phyloP scores from a whole-genome alignment of 441 rosid genomes.

The Manihot esculenta region DNA sequence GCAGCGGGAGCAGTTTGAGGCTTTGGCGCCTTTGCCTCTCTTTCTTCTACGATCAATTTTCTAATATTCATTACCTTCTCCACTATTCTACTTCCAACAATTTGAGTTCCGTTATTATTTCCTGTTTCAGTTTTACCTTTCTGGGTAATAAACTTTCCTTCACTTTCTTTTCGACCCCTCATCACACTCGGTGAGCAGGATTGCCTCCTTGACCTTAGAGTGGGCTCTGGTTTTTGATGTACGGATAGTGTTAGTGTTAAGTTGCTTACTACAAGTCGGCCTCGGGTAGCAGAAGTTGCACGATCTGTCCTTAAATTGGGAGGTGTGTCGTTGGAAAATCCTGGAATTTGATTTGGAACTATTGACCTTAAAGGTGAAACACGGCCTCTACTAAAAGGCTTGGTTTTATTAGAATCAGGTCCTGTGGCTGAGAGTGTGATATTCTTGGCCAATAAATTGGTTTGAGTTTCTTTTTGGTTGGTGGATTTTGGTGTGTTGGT shows the following conservation, averaged over 20 bases:
- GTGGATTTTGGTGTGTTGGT: constrained; percentile 1
- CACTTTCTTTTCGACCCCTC: constrained; percentile 34
- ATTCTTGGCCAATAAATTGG: constrained; percentile 19
- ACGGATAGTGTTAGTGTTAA: not conserved
- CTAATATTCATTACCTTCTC: constrained; percentile 59
- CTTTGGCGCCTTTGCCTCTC: constrained; percentile 23
- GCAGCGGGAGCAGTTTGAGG: not conserved
- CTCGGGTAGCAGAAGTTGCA: constrained; percentile 37
- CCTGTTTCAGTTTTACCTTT: constrained; percentile 23
- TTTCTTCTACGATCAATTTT: constrained; percentile 27
- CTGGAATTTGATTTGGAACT: constrained; percentile 26
- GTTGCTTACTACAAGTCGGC: constrained; percentile 26
- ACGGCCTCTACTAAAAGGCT: constrained; percentile 28
- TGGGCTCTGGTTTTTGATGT: constrained; percentile 18
- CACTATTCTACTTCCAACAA: constrained; percentile 56
- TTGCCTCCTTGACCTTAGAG: constrained; percentile 32
- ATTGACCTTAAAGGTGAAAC: constrained; percentile 36
- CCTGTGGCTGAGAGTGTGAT: not conserved
- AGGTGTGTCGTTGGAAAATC: constrained; percentile 35
- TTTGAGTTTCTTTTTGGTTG: constrained; percentile 12
- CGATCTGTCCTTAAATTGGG: constrained; percentile 40
- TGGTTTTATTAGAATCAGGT: constrained; percentile 17
- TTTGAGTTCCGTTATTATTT: constrained; percentile 25
- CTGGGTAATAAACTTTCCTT: not conserved
- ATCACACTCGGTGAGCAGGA: constrained; percentile 48